Evolutionary conservation across 176 grass and related monocot genomes (phyloP).

Genomic region (Hordeum marinum): DNA sequence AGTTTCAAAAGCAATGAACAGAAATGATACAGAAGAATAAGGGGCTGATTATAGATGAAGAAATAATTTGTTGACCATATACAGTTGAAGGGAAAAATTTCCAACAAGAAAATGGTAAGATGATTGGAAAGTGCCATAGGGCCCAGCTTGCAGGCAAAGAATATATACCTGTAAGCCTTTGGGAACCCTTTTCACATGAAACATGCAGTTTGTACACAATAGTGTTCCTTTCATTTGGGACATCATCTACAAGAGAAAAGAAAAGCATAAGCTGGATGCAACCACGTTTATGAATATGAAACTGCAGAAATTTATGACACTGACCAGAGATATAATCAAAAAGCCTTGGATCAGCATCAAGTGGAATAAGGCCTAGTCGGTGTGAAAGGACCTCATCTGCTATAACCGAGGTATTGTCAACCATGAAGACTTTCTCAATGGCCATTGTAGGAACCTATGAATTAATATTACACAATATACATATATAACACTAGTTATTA

Average conservation of each 20-base stretch:
- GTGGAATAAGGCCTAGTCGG: conserved; percentile 82
- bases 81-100: background rate
- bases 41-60: background rate
- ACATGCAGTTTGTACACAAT: conserved; percentile 78
- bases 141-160: background rate
- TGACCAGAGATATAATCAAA: conserved; percentile 87
- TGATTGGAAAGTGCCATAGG: background rate
- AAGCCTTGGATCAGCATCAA: conserved; percentile 79
- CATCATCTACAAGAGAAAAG: conserved; percentile 54
- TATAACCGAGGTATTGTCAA: conserved; percentile 85
- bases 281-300: conserved; percentile 7
- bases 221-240: conserved; percentile 90
- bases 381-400: conserved; percentile 91
- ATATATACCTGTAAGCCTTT: conserved; percentile 64
- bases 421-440: conserved; percentile 85
- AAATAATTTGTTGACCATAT: background rate
- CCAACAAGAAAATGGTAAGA: background rate
- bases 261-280: conserved; percentile 6
- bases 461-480: background rate
- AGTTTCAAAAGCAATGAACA: conserved; percentile 2
- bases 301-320: conserved; percentile 1
- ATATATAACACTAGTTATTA: background rate
- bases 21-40: background rate
- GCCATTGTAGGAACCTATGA: conserved; percentile 89
- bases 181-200: conserved; percentile 57